These are phyloP conservation scores for Physcomitrellopsis africana DNA, from an alignment of 225 moss, liverwort and hornwort genomes.

Conservation along the genomic window DNA sequence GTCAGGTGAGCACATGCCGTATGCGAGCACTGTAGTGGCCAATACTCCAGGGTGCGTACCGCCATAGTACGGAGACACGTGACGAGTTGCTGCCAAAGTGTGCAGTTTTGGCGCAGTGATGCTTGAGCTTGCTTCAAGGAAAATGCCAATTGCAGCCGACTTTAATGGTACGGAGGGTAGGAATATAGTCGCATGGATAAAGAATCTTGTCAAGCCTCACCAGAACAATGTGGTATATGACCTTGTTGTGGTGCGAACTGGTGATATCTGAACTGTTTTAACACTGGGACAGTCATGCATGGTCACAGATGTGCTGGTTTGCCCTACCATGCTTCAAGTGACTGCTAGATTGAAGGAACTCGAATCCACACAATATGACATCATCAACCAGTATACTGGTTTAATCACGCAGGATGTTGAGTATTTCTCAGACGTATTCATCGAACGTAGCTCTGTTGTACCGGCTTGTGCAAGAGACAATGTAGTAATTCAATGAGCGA, in stretches of 20 bases:
- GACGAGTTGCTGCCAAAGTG: conserved; percentile 63
- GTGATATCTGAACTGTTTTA: conserved; percentile 25
- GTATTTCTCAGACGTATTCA: no score
- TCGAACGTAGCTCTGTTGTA: no score
- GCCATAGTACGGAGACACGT: conserved; percentile 58
- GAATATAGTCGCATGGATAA: conserved; percentile 38
- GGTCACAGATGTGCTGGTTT: neutral
- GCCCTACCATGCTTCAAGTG: conserved; percentile 39
- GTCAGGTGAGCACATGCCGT: conserved; percentile 36
- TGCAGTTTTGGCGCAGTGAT: conserved; percentile 73
- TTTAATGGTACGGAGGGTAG: conserved; percentile 33
- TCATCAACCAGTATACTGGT: no score
- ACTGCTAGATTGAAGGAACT: conserved; percentile 24
- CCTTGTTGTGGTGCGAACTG: conserved; percentile 20
- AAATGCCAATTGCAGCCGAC: conserved; percentile 24
- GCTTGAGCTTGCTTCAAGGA: conserved; percentile 57
- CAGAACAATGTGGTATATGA: conserved; percentile 28
- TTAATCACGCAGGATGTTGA: no score
- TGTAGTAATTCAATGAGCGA: no score
- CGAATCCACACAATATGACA: conserved; percentile 1
- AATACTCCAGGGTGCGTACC: conserved; percentile 53
- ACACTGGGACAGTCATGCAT: conserved; percentile 27
- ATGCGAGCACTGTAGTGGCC: conserved; percentile 38
- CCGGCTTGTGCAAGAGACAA: no score
- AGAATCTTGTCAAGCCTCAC: neutral